Evolutionary conservation across 2,329 filamentous ascomycete species (phyloP), one percentile per base, ranked within the genome.

Genomic region (Fusarium sp.): DNA sequence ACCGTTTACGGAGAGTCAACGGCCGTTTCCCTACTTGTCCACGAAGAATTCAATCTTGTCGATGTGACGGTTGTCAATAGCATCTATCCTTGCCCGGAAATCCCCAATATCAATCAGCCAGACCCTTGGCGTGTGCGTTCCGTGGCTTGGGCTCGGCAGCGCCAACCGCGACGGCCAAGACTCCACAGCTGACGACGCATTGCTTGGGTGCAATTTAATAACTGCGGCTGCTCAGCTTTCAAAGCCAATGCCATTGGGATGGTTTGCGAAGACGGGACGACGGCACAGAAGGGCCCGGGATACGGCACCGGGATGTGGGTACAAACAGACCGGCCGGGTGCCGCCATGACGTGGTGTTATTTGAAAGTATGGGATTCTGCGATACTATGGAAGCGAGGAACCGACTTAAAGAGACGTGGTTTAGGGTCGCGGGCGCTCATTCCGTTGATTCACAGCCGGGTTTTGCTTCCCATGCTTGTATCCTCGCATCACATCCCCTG

Each of bases 101-200:
- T 19, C 22, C 32, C 29, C 28, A 29, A 8, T 43, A 41, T 44
- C 24, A n/a, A 22, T 11, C 7, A 15, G 19, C 12, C 19, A 29
- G 48, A 46, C 44, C 34, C 42, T 57, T 56, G 39, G 42, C 51
- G 52, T 55, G 55, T 41, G 55, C 26, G 22, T 24, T 31, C 26
- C 6, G 60, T 56, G 47, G 56, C 51, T 58, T 44, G 31, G 43
- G 15, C 40, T 32, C 40, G 50, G 36, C 58, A 38, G 28, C 55
- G 35, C 49, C 49, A 61, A 55, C 45, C 42, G 51, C 45, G 24
- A 39, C 34, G 32, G 36, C 41, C 41, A 34, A 41, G 8, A 42
- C 52, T 65, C 62, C 62, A 65, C 62, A 48, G 62, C 62, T 65
- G 61, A 65, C 62, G 62, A 65, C 62, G 57, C 53, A 56, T 58